Base-by-base conservation (phyloP, 2,329 filamentous ascomycete species). In the Penicillium sclerotigenum region DNA sequence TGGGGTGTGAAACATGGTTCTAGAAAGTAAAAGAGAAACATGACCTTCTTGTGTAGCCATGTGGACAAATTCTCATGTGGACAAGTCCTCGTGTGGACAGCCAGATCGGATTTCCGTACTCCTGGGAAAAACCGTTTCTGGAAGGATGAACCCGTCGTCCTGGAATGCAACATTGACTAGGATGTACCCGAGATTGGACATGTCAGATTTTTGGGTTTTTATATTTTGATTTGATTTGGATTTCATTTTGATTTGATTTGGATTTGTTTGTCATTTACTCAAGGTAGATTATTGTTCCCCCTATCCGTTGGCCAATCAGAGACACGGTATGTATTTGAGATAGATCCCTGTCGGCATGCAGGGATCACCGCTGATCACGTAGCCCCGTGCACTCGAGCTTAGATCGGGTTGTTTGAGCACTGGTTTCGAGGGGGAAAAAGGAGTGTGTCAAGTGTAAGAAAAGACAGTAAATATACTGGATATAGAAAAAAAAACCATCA, bases 291-390 rank as follows among this genome's bases (percentile, higher is more conserved):
- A 50, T 65, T 56, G 63, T 61, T 52, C 49, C 58, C 49, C 60
- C 52, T 47, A 47, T 48, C 40, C 58, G 33, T 59, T 52, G 52
- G 59, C 65, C 67, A 70, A 71, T 70, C 63, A 72, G 47, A 54
- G 47, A 47, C 42, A 57, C 58, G 50, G 63, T 24, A 67, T 64
- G 65, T 69, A 71, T 72, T 72, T 72, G 69, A 71, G 65, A 71
- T 71, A 58, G 40, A 68, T 65, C 67, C 68, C 64, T 63, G 68
- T 67, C 47, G 47, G 18, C 48, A 53, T 60, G 57, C 63, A 65
- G 57, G 64, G 65, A 65, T 68, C 57, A 57, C n/a, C 65, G 63
- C 59, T 65, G 66, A 66, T 63, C 61, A 52, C 54, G 56, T 42
- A 37, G 47, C 48, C 50, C 53, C 59, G 59, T 65, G 64, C 63